Conservation (phyloP, 345 rosid species). For the Zanthoxylum bungeanum region DNA sequence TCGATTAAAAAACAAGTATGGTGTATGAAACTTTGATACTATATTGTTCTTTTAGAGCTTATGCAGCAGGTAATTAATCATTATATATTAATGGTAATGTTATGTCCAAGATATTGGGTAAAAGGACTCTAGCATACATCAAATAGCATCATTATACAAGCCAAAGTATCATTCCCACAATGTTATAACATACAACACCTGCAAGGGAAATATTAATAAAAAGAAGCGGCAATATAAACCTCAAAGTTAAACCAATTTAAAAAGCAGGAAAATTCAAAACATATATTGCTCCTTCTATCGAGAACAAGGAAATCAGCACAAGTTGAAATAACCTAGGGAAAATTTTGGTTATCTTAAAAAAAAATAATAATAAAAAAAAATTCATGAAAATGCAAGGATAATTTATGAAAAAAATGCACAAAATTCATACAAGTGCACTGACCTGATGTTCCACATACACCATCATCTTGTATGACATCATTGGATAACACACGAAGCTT, state of each 20-base stretch:
- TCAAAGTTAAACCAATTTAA: background rate
- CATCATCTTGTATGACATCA: slow-evolving; percentile 33
- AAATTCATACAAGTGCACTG: slow-evolving; percentile 11
- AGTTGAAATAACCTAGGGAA: slow-evolving; percentile 4
- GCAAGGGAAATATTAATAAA: background rate
- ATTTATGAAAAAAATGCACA: slow-evolving; percentile 7
- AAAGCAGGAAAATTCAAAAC: background rate
- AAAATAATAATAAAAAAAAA: slow-evolving; percentile 1
- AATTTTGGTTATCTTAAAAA: background rate
- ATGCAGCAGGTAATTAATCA: background rate
- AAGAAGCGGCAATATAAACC: background rate
- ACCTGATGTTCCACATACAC: slow-evolving; percentile 46
- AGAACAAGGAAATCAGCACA: background rate
- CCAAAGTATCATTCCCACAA: background rate
- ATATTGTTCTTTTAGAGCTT: background rate
- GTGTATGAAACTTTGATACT: background rate
- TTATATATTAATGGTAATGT: background rate
- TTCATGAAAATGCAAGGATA: background rate
- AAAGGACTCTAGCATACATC: background rate
- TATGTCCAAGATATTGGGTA: background rate
- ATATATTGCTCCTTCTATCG: background rate
- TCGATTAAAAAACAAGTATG: background rate
- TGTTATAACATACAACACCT: background rate
- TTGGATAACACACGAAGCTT: slow-evolving; percentile 48
- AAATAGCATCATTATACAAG: background rate